These are phyloP conservation scores for Mesembryanthemum crystallinum DNA, from an alignment of 148 eudicot species.

Conservation along the genomic window DNA sequence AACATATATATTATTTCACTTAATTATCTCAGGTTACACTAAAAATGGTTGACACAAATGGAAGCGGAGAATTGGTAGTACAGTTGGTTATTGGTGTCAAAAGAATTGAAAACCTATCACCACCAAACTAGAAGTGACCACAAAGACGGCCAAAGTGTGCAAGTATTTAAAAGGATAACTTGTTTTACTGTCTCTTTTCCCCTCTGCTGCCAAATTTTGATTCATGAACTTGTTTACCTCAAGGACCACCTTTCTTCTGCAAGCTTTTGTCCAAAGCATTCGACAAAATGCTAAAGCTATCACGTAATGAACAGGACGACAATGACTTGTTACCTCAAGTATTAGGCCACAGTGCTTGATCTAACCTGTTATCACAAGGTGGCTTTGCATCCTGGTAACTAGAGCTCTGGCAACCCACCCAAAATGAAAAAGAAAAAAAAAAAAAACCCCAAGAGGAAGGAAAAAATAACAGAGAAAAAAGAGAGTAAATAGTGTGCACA, in stretches of 20 bases:
- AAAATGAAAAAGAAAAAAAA: too few species aligned
- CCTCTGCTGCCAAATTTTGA: constrained; percentile 1
- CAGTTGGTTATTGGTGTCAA: too few species aligned
- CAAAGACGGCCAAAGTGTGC: constrained; percentile 6
- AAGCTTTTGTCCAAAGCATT: neutral
- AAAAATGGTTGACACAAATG: neutral
- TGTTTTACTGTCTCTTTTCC: constrained; percentile 3
- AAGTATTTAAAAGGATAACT: neutral
- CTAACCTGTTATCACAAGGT: constrained; percentile 3
- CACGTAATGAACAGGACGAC: constrained; percentile 20
- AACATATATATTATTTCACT: neutral
- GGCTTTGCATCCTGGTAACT: neutral
- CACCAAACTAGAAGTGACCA: neutral
- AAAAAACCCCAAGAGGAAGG: neutral
- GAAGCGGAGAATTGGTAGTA: neutral
- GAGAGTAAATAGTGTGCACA: neutral
- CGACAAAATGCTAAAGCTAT: neutral
- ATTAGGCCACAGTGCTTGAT: constrained; percentile 19
- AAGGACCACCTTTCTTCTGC: constrained; percentile 22
- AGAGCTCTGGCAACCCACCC: neutral
- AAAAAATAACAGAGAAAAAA: neutral
- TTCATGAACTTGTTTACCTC: constrained; percentile 13
- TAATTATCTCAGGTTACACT: neutral
- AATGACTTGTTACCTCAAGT: constrained; percentile 22
- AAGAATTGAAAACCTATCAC: neutral